Percentiles rank a stretch among this genome's conserved stretches.
Evolutionary conservation across 495 filamentous ascomycete species (phyloP).

Genomic region (Penicillium chermesinum): DNA sequence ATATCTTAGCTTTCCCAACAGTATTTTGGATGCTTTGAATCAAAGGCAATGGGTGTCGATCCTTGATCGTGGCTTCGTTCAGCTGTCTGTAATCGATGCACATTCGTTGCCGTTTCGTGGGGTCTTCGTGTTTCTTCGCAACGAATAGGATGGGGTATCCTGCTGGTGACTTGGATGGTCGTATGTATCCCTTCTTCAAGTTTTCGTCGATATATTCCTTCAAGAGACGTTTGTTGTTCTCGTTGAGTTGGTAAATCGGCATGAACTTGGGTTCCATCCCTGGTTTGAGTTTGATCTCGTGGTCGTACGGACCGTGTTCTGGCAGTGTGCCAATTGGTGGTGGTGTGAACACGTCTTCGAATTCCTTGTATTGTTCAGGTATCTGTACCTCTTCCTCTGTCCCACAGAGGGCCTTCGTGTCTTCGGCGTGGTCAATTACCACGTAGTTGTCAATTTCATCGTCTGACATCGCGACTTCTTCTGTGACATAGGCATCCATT

Average conservation of each 20-base stretch:
- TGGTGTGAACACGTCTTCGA: not conserved
- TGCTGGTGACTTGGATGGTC: slow-evolving; percentile 7
- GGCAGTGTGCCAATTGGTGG: not conserved
- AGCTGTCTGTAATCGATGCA: slow-evolving; percentile 23
- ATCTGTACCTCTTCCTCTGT: not conserved
- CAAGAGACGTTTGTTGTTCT: not conserved
- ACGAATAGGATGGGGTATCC: slow-evolving; percentile 19
- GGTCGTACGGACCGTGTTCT: not conserved
- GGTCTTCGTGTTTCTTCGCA: slow-evolving; percentile 20
- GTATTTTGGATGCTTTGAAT: slow-evolving; percentile 16
- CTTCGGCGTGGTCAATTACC: not conserved
- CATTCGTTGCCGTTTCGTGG: slow-evolving; percentile 3
- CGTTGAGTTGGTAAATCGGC: not conserved
- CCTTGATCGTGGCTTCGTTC: slow-evolving; percentile 23
- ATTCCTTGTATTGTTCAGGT: not conserved
- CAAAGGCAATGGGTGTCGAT: slow-evolving; percentile 18
- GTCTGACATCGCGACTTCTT: not conserved
- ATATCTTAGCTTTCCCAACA: slow-evolving; percentile 17
- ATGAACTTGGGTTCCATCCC: not conserved
- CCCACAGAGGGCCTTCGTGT: not conserved
- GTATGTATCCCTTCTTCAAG: slow-evolving; percentile 11
- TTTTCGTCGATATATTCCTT: slow-evolving; percentile 12
- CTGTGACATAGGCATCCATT: not conserved
- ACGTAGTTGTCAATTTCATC: not conserved
- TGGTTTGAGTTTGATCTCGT: not conserved